A percentile compares a stretch with the other conserved stretches of the same genome.
Evolutionary conservation across 2,329 filamentous ascomycete species (phyloP).

Genomic region (Penicillium expansum): DNA sequence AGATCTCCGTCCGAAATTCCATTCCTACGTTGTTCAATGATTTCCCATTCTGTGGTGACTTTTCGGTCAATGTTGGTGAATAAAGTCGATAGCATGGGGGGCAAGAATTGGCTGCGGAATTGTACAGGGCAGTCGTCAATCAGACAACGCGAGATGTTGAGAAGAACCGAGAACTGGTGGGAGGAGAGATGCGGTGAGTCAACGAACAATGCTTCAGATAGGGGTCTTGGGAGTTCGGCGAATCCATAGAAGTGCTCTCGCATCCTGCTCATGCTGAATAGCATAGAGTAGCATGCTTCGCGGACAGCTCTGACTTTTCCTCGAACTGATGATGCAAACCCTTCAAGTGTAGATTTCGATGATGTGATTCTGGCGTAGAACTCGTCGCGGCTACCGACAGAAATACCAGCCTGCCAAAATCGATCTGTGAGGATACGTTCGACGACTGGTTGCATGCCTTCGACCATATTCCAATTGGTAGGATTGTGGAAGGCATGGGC

Average conservation of each 20-base stretch:
- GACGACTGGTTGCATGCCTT: slow-evolving; percentile 74
- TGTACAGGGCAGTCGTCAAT: slow-evolving; percentile 88
- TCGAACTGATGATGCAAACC: slow-evolving; percentile 87
- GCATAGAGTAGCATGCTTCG: slow-evolving; percentile 89
- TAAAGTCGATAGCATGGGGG: slow-evolving; percentile 74
- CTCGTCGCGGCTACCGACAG: slow-evolving; percentile 89
- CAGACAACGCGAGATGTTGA: slow-evolving; percentile 82
- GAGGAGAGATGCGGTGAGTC: slow-evolving; percentile 80
- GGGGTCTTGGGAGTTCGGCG: slow-evolving; percentile 72
- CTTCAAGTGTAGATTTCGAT: slow-evolving; percentile 85
- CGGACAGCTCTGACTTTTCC: slow-evolving; percentile 85
- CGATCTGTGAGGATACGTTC: slow-evolving; percentile 83
- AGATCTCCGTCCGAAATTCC: slow-evolving; percentile 72
- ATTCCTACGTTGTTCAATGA: slow-evolving; percentile 59
- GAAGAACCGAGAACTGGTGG: slow-evolving; percentile 89
- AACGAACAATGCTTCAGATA: slow-evolving; percentile 79
- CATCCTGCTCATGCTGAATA: slow-evolving; percentile 88
- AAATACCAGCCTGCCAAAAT: slow-evolving; percentile 98
- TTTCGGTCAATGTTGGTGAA: slow-evolving; percentile 86
- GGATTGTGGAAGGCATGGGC: slow-evolving; percentile 90
- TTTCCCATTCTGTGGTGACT: slow-evolving; percentile 81
- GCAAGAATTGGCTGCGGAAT: slow-evolving; percentile 74
- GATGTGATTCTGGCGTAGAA: slow-evolving; percentile 90
- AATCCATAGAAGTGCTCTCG: slow-evolving; percentile 91
- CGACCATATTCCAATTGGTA: slow-evolving; percentile 75